These are phyloP conservation scores for Auricularia cornea DNA, from an alignment of 768 basidiomycete species.

Conservation along the genomic window DNA sequence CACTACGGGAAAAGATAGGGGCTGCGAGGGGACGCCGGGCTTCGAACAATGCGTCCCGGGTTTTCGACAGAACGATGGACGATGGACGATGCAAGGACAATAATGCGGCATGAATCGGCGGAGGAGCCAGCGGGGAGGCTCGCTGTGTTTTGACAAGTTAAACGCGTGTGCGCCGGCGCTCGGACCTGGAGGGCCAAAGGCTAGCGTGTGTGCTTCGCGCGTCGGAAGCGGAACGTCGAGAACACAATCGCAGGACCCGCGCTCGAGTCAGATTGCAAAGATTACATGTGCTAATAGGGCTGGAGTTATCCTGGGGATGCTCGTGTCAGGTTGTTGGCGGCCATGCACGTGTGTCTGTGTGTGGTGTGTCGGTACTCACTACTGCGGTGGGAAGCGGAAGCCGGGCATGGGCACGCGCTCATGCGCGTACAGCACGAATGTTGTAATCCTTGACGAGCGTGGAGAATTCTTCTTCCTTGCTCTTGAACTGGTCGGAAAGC, in stretches of 20 bases:
- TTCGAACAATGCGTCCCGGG: too few relatives aligned
- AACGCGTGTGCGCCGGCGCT: too few relatives aligned
- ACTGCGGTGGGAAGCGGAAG: too few relatives aligned
- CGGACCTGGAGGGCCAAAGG: too few relatives aligned
- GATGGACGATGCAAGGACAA: background rate
- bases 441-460: constrained; percentile 69
- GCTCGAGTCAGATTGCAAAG: background rate
- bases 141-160: background rate
- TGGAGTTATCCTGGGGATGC: background rate
- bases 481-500: constrained; percentile 80
- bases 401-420: background rate
- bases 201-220: too few relatives aligned
- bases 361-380: too few relatives aligned
- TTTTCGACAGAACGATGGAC: too few relatives aligned
- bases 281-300: background rate
- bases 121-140: background rate
- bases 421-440: constrained; percentile 43
- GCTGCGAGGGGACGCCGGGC: too few relatives aligned
- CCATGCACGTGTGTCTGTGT: too few relatives aligned
- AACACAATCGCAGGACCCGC: background rate
- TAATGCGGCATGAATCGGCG: background rate
- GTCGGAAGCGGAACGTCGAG: too few relatives aligned
- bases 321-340: background rate
- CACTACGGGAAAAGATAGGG: too few relatives aligned
- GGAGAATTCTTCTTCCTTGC: constrained; percentile 78